Conservation (phyloP, 208 protist species). For the Spongospora subterranea region DNA sequence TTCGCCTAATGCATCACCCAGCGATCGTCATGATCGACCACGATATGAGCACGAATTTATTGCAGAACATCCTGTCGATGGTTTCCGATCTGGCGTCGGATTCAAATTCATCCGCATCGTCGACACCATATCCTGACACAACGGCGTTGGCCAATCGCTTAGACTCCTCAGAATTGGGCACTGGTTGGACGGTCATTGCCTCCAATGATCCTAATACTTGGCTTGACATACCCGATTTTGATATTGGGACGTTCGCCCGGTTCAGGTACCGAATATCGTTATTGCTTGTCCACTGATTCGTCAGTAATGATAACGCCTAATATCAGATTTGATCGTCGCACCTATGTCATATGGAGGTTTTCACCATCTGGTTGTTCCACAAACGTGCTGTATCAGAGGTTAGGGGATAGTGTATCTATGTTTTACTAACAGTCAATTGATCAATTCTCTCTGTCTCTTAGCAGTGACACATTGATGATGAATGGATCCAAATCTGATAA, state of each 20-base stretch:
- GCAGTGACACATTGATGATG: not conserved
- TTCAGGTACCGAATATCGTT: not conserved
- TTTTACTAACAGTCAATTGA: not conserved
- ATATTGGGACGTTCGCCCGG: conserved; percentile 3
- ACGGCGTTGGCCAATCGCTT: too few species aligned
- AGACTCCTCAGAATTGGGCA: too few species aligned
- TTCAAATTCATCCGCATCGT: too few species aligned
- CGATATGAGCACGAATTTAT: not conserved
- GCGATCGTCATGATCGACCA: not conserved
- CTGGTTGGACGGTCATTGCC: not conserved
- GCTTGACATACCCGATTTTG: not conserved
- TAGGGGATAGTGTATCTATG: not conserved
- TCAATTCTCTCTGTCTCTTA: not conserved
- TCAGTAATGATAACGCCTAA: not conserved
- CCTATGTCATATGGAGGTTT: conserved; percentile 47
- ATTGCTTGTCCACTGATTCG: not conserved
- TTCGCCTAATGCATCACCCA: too few species aligned
- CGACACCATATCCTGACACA: too few species aligned
- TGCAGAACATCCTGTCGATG: too few species aligned
- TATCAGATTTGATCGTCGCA: not conserved
- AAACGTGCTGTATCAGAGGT: not conserved
- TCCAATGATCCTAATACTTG: not conserved
- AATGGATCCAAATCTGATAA: not conserved
- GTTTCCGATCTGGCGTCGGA: too few species aligned
- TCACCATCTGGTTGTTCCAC: conserved; percentile 1